These are phyloP conservation scores for Saprolegnia diclina DNA, from an alignment of 352 stramenopile species.

Conservation along the genomic window DNA sequence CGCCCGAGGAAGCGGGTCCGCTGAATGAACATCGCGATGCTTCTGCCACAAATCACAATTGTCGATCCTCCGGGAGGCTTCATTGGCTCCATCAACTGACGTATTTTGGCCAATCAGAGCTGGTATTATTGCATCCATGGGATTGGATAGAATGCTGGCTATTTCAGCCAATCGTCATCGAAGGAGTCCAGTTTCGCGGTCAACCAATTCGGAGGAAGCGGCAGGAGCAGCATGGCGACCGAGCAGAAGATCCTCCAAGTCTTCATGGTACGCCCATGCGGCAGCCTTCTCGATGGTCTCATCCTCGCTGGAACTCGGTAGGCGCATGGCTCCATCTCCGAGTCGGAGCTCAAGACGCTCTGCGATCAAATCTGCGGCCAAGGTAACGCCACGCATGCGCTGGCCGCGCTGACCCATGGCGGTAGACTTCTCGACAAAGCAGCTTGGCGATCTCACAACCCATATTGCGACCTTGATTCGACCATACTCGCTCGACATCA, in stretches of 20 bases:
- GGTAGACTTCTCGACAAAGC: conserved; percentile 25
- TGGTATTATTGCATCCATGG: neutral
- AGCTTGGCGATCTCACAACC: conserved; percentile 65
- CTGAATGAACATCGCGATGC: conserved; percentile 1
- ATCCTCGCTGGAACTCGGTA: neutral
- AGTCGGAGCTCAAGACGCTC: conserved; percentile 8
- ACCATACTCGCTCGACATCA: conserved; percentile 64
- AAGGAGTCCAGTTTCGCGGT: neutral
- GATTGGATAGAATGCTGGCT: neutral
- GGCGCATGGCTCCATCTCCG: conserved; percentile 15
- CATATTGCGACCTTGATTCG: conserved; percentile 53
- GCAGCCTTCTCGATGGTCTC: neutral
- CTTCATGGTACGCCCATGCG: conserved; percentile 3
- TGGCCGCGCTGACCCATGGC: neutral
- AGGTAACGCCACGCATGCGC: neutral
- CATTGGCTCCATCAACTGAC: conserved; percentile 1
- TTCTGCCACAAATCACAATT: neutral
- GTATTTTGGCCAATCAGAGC: neutral
- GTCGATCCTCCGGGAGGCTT: neutral
- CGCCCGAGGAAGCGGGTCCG: neutral
- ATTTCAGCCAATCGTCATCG: neutral
- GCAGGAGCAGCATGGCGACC: neutral
- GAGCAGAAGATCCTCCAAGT: conserved; percentile 22
- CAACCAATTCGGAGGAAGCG: neutral
- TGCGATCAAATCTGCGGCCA: conserved; percentile 11